Percentiles rank a stretch among this genome's conserved stretches.
phyloP scores from a whole-genome alignment of 257 asterid genomes.

The Solanum corneliomulleri region DNA sequence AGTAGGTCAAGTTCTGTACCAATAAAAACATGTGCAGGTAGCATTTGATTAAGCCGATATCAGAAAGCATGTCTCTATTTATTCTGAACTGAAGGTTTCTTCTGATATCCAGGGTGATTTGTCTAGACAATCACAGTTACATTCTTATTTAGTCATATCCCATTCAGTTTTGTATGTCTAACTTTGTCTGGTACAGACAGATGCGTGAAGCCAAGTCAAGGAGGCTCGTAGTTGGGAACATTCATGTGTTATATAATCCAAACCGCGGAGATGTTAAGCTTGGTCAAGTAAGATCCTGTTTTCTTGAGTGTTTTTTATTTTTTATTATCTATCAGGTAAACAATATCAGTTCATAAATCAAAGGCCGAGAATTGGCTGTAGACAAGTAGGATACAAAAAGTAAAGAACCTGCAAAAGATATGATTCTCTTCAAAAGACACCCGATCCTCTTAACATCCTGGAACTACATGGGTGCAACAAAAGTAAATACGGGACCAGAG shows the following conservation, averaged over 20 bases:
- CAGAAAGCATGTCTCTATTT: not conserved
- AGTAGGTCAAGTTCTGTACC: not conserved
- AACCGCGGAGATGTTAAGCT: constrained; percentile 27
- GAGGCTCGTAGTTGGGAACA: constrained; percentile 25
- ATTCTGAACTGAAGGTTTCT: not conserved
- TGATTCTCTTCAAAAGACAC: not conserved
- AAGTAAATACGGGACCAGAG: not conserved
- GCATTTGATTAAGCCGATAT: not conserved
- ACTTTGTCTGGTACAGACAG: constrained; percentile 22
- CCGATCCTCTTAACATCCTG: not conserved
- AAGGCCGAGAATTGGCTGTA: not conserved
- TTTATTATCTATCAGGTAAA: not conserved
- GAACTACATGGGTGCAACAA: not conserved
- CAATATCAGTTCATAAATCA: not conserved
- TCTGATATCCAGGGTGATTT: not conserved
- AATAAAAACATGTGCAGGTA: not conserved
- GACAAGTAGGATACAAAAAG: not conserved
- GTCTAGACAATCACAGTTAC: not conserved
- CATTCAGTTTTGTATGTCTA: constrained; percentile 1
- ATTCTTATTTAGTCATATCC: not conserved
- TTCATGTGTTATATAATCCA: constrained; percentile 28
- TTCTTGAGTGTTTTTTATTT: not conserved
- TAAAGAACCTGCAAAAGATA: not conserved
- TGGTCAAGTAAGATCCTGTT: constrained; percentile 22
- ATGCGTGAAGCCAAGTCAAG: constrained; percentile 15